Percentiles rank a stretch among this genome's conserved stretches.
Evolutionary conservation across 2,329 filamentous ascomycete genomes (phyloP).

Genomic region (Nakataea oryzae): DNA sequence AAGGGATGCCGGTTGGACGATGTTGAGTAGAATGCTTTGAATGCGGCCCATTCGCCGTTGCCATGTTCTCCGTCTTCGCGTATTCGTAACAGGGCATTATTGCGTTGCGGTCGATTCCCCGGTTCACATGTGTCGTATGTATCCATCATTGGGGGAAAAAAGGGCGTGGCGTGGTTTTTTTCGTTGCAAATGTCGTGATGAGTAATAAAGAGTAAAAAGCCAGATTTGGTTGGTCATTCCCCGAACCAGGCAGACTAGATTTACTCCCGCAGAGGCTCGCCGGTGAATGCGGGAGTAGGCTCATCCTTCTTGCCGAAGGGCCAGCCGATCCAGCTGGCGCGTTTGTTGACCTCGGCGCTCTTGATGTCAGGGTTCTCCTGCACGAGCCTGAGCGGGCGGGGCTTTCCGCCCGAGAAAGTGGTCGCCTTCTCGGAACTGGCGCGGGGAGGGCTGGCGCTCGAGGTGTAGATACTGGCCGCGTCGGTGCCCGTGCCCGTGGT

Average conservation of each 20-base stretch:
- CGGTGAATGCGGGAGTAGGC: slow-evolving; percentile 3
- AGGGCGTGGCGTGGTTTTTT: background rate
- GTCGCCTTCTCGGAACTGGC: slow-evolving; percentile 42
- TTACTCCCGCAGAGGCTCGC: slow-evolving; percentile 16
- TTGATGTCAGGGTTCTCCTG: slow-evolving; percentile 58
- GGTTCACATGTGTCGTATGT: background rate
- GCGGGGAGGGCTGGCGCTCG: slow-evolving; percentile 38
- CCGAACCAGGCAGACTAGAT: background rate
- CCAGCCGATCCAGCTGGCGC: slow-evolving; percentile 58
- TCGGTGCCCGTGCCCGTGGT: slow-evolving; percentile 23
- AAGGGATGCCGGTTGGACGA: background rate
- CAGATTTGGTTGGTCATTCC: background rate
- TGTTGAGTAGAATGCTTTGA: background rate
- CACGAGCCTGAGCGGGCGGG: slow-evolving; percentile 76
- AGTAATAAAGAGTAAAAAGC: background rate
- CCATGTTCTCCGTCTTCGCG: background rate
- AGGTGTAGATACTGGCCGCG: slow-evolving; percentile 36
- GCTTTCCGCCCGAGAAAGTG: slow-evolving; percentile 46
- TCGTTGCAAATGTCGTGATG: background rate
- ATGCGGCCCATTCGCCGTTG: background rate
- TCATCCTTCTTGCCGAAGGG: slow-evolving; percentile 40
- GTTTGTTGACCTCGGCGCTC: slow-evolving; percentile 39
- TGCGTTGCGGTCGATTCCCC: background rate
- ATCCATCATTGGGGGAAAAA: background rate
- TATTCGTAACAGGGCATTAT: background rate